A percentile compares a stretch with the other conserved stretches of the same genome.
These are phyloP conservation scores for Bassia scoparia DNA, from an alignment of 148 eudicot genomes.

Conservation along the genomic window DNA sequence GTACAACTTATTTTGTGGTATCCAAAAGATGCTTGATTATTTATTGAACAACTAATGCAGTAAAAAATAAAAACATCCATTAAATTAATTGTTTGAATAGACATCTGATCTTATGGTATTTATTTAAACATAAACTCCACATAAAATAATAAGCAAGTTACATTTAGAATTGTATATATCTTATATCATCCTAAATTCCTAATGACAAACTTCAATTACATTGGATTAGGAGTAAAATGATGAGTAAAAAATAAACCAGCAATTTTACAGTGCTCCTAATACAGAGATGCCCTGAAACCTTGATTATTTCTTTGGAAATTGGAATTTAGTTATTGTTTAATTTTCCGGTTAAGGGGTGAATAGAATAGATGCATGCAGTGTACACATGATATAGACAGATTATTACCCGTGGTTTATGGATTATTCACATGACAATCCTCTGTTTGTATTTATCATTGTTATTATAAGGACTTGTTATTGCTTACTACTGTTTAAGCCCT, in stretches of 20 bases:
- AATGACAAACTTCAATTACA: not conserved
- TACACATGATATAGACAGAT: not conserved
- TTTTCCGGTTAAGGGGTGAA: not conserved
- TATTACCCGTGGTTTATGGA: slow-evolving; percentile 19
- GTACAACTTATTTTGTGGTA: too few species aligned
- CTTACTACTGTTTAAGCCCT: not conserved
- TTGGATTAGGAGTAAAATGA: not conserved
- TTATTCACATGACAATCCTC: slow-evolving; percentile 17
- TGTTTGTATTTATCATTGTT: not conserved
- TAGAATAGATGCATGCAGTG: slow-evolving; percentile 7
- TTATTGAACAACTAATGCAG: too few species aligned
- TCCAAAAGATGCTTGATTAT: too few species aligned
- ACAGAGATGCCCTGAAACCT: not conserved
- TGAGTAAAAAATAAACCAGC: not conserved
- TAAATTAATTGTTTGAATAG: too few species aligned
- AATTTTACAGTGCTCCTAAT: not conserved
- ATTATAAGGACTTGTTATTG: not conserved
- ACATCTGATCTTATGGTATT: too few species aligned
- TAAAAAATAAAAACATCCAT: too few species aligned
- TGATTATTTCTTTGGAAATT: slow-evolving; percentile 1
- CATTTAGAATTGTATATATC: too few species aligned
- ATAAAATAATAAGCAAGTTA: too few species aligned
- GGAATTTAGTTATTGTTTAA: not conserved
- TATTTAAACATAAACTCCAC: too few species aligned
- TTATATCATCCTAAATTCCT: too few species aligned